Base-by-base conservation (phyloP, 257 asterid genomes). In the Salvia hispanica region DNA sequence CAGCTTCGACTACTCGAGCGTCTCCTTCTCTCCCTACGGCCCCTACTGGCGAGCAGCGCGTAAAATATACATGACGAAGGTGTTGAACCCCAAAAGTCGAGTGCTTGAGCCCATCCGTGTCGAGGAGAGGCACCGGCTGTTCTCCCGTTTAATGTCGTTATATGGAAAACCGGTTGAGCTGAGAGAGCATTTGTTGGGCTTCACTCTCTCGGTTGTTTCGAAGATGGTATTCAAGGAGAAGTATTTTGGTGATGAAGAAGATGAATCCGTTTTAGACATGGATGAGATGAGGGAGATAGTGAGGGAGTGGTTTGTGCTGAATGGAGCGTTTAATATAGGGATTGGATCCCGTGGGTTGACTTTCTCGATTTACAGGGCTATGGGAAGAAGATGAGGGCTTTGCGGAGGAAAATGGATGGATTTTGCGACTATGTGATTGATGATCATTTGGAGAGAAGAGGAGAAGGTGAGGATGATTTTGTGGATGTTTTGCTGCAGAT, bases 321-420 rank as follows among this genome's bases (percentile, higher is more conserved):
- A 0, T 4, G 64, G 64, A 4, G 48, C 8, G 7, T 59, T 39
- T 5, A 34, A 34, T 34, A 5, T 34, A 7, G 39, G 39, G 48
- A 59, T 4, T 7, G 21, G 48, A 28, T 54, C 11, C 60, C 87
- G 6, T 84, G 86, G 84, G 59, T 84, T 5, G 13, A 33, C 12
- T 73, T 53, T 13, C 76, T 81, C 21, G 87, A 82, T 62, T 5
- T 82, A 4, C 84, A 80, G 33, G 88, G 84, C 3, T 72, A 80
- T 69, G 80, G 64, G 6, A 78, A 72, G 74, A 69, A 52, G 62
- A 82, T 85, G 88, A 85, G 74, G 58, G 77, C 52, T 12, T 40
- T 80, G 44, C 4, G 21, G 13, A 69, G 69, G 60, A 80, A 52
- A 15, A 6, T 76, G 0, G 91, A 85, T 28, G 65, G 39, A 60